Conservation (phyloP, 2,329 filamentous ascomycete genomes). For the Phoma herbarum region DNA sequence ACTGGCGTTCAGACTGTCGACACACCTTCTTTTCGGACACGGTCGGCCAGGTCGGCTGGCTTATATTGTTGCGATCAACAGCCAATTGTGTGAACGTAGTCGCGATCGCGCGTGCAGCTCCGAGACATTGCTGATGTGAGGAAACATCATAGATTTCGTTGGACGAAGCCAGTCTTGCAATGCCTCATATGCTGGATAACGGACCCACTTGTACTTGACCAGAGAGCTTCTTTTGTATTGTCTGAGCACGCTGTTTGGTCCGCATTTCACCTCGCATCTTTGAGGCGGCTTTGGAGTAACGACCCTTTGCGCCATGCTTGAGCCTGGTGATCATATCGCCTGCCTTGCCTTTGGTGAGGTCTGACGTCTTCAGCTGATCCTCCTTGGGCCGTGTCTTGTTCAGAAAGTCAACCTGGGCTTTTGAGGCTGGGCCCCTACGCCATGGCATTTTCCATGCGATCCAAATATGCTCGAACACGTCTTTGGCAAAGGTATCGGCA, state of each 20-base stretch:
- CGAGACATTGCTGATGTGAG: not conserved
- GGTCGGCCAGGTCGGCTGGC: not conserved
- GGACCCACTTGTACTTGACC: conserved; percentile 61
- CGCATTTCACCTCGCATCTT: conserved; percentile 39
- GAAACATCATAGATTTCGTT: not conserved
- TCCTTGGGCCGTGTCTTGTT: conserved; percentile 69
- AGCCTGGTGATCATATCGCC: conserved; percentile 92
- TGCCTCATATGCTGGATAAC: conserved; percentile 18
- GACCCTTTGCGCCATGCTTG: conserved; percentile 78
- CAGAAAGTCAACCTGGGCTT: conserved; percentile 71
- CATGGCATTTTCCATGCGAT: conserved; percentile 73
- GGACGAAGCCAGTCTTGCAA: not conserved
- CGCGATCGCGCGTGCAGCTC: not conserved
- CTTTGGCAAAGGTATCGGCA: conserved; percentile 79
- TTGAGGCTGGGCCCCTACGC: conserved; percentile 71
- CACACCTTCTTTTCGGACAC: not conserved
- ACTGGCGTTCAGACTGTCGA: not conserved
- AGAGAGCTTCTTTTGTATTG: conserved; percentile 50
- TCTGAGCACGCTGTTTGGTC: conserved; percentile 59
- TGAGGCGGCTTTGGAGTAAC: conserved; percentile 54
- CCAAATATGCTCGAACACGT: conserved; percentile 71
- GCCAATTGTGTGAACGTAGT: not conserved
- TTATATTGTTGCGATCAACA: not conserved
- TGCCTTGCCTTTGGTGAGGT: conserved; percentile 81
- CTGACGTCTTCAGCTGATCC: conserved; percentile 62